Base-by-base conservation (phyloP, 768 basidiomycete genomes). In the Suillus weaverae region DNA sequence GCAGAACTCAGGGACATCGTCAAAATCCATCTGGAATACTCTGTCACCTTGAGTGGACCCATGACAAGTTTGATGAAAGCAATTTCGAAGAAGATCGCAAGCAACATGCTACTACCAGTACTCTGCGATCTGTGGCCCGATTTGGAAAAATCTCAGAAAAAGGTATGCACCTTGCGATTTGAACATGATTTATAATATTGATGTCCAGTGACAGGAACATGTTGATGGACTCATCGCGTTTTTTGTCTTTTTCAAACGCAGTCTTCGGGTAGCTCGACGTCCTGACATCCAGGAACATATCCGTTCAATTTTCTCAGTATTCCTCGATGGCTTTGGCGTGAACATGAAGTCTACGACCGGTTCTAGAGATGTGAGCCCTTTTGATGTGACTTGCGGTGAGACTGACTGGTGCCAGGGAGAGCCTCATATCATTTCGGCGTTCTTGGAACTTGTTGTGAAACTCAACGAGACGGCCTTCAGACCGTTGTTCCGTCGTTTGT, bases 391-490 rank as follows among this genome's bases (percentile, higher is more conserved):
- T 26, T 36, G 13, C 4, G 8, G 14, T 35, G 26, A 66, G 50
- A 61, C 36, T 62, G 5, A 43, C 13, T 18, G 18, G 62, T 30
- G 22, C 2, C 63, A 91, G 89, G 80, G 83, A n/a, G 84, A 88
- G 74, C 69, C 73, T 8, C 73, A 76, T 50, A 78, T 86, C 11
- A 86, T 92, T 63, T 74, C 83, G 2, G 89, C 95, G 0, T 98
- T 97, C 83, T 83, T 89, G 13, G 93, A 97, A 74, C 80, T 98
- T 10, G 92, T 95, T 13, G 86, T 94, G 62, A 98, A 98, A 76
- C 81, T 99, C 61, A 97, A 96, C 71, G 97, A 99, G 70, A 86
- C 87, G 0, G 84, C 90, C 0, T 99, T 99, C 87, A 85, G 88
- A 67, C 95, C 97, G 1, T 79, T 98, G 18, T 97, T 98, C 85